Evolutionary conservation across 768 basidiomycete genomes (phyloP).

Genomic region (Cystobasidium tubakii): DNA sequence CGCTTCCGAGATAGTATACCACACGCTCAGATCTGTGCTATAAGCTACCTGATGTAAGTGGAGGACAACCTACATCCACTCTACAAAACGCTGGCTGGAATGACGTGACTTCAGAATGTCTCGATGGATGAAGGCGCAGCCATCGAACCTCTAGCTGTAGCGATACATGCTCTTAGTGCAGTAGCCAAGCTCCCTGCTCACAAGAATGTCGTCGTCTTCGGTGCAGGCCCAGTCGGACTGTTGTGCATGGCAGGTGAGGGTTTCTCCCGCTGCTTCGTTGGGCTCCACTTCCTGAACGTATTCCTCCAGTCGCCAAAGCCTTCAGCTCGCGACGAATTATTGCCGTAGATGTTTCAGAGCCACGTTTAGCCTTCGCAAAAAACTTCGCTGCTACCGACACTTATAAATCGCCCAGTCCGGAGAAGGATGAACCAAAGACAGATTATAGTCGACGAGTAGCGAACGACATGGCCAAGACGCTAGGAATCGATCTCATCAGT

Average conservation of each 20-base stretch:
- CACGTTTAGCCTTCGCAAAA: slow-evolving; percentile 42
- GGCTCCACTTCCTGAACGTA: neutral
- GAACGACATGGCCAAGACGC: neutral
- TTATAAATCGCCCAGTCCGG: neutral
- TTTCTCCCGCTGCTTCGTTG: neutral
- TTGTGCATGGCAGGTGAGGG: slow-evolving; percentile 35
- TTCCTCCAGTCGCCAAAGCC: slow-evolving; percentile 70
- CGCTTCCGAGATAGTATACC: slow-evolving; percentile 54
- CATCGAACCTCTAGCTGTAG: slow-evolving; percentile 93
- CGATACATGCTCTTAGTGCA: slow-evolving; percentile 70
- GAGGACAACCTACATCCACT: neutral
- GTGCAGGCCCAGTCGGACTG: slow-evolving; percentile 53
- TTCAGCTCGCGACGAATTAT: slow-evolving; percentile 78
- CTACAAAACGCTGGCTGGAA: too few species aligned
- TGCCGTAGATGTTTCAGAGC: slow-evolving; percentile 60
- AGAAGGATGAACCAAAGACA: slow-evolving; percentile 20
- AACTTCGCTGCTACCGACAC: slow-evolving; percentile 45
- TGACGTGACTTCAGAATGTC: slow-evolving; percentile 50
- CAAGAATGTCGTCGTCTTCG: slow-evolving; percentile 75
- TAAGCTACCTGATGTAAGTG: slow-evolving; percentile 32
- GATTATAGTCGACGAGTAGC: slow-evolving; percentile 21
- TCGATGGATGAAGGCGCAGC: slow-evolving; percentile 90
- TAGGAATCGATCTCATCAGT: neutral
- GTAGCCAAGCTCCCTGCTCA: slow-evolving; percentile 66
- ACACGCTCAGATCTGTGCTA: slow-evolving; percentile 69